Percentiles rank a stretch among this genome's conserved stretches.
These are phyloP conservation scores for Nitzschia sp. DNA, from an alignment of 108 stramenopile genomes.

Conservation along the genomic window DNA sequence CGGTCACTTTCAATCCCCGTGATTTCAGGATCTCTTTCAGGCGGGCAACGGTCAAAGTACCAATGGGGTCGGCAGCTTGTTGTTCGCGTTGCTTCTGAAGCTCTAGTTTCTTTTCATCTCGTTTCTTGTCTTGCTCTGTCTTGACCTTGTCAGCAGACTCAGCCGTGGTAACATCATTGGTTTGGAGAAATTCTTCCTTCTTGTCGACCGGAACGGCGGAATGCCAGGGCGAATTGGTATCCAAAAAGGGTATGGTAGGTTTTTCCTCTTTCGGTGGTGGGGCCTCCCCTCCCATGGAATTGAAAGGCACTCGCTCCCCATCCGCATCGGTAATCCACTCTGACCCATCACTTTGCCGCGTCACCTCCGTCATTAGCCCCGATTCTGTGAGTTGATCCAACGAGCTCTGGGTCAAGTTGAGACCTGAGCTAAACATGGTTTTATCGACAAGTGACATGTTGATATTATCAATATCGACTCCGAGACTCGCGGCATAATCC, in stretches of 20 bases:
- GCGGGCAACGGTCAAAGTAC: slow-evolving; percentile 64
- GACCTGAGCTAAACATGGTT: slow-evolving; percentile 75
- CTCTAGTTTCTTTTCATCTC: slow-evolving; percentile 6
- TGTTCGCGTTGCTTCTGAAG: slow-evolving; percentile 15
- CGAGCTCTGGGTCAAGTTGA: slow-evolving; percentile 67
- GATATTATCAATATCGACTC: slow-evolving; percentile 89
- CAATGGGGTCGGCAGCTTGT: slow-evolving; percentile 59
- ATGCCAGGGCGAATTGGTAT: slow-evolving; percentile 60
- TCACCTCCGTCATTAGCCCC: slow-evolving; percentile 71
- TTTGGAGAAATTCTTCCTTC: slow-evolving; percentile 29
- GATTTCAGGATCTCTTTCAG: slow-evolving; percentile 74
- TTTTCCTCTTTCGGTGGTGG: slow-evolving; percentile 39
- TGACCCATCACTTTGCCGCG: slow-evolving; percentile 70
- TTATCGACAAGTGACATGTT: slow-evolving; percentile 86
- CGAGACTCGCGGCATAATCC: slow-evolving; percentile 77
- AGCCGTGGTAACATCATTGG: neutral
- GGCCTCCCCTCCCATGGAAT: slow-evolving; percentile 36
- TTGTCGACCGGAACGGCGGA: slow-evolving; percentile 25
- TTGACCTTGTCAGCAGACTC: slow-evolving; percentile 6
- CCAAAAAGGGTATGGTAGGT: slow-evolving; percentile 48
- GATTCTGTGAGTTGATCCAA: slow-evolving; percentile 56
- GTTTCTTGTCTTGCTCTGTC: slow-evolving; percentile 16
- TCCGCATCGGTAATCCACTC: slow-evolving; percentile 52
- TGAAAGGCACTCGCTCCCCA: slow-evolving; percentile 42
- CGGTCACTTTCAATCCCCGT: slow-evolving; percentile 69